Conservation (phyloP, 1,139 yeast genomes). For the Arxiozyma telluris region DNA sequence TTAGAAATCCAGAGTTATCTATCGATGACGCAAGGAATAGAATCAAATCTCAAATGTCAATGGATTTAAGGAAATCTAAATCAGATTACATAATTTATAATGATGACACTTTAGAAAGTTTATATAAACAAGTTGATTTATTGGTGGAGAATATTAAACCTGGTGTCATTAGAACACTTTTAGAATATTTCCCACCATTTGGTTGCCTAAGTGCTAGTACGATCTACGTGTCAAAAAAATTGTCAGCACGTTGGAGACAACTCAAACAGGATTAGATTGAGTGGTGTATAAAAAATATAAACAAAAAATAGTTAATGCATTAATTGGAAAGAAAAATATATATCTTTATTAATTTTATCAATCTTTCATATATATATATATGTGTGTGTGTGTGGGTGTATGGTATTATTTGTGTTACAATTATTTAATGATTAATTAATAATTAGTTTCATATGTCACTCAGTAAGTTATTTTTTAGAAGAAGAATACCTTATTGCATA, state of each 20-base stretch:
- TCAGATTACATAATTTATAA: constrained; percentile 70
- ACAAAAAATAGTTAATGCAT: background rate
- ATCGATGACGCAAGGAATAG: constrained; percentile 62
- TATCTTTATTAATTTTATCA: too few relatives aligned
- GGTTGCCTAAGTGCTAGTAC: constrained; percentile 49
- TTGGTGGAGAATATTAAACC: constrained; percentile 44
- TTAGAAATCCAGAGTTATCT: constrained; percentile 60
- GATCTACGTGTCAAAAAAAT: constrained; percentile 17
- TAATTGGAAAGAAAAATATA: background rate
- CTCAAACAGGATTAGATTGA: background rate
- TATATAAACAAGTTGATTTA: constrained; percentile 41
- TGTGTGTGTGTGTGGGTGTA: too few relatives aligned
- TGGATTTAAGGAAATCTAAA: constrained; percentile 43
- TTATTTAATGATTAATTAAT: background rate
- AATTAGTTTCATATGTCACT: background rate
- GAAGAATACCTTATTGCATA: constrained; percentile 18
- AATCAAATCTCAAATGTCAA: constrained; percentile 68
- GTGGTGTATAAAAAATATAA: background rate
- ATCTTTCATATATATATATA: background rate
- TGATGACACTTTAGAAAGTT: constrained; percentile 41
- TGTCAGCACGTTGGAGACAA: constrained; percentile 3
- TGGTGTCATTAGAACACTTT: constrained; percentile 29
- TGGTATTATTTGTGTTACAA: background rate
- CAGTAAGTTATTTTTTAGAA: background rate
- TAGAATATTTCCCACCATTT: constrained; percentile 48